Evolutionary conservation across 2,329 filamentous ascomycete genomes (phyloP), one percentile per base, ranked within the genome.

Genomic region (Aureobasidium leucospermi): DNA sequence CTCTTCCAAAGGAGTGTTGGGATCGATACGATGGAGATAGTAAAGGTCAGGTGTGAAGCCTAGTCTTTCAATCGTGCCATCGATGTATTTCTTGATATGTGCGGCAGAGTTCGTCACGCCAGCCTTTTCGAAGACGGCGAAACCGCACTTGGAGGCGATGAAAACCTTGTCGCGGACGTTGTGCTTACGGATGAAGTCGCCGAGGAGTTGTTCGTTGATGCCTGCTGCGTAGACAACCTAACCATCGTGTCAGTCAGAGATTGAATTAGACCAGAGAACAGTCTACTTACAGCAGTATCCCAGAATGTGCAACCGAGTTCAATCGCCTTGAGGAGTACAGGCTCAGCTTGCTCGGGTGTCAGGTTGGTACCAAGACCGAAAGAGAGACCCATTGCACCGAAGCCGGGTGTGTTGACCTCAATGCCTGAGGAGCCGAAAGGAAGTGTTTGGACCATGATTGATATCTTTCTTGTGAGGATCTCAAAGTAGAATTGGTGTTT

Each of bases 161-260:
- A 80, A 79, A n/a, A 80, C 41, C 62, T 79, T 79, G 58, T 79
- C 77, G 1, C 78, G 75, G 9, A 77, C 69, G 51, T 79, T 77
- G 66, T 80, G 77, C 64, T 79, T 80, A 28, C 74, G 66, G 61
- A 80, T 79, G 61, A 80, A 80, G 34, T 79, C 76, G 3, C 78
- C 78, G 0, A 80, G 67, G 0, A 80, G 71, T 66, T 77, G 79
- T 58, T 80, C 78, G 51, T 81, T 80, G 11, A 78, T 71, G 38
- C 78, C 78, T 1, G 73, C 72, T 65, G 70, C 65, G 60, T 80
- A 80, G 4, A 74, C 71, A 23, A 79, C 76, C 76, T 78, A 4
- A 2, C 9, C 16, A 11, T 41, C 15, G 10, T 41, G 10, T 15
- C 10, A n/a, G 34, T 36, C 34, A 36, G 34, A 9, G 34, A 8